A percentile compares a stretch with the other conserved stretches of the same genome.
Conservation (phyloP, 2,329 filamentous ascomycete species). For the Talaromyces sp. region DNA sequence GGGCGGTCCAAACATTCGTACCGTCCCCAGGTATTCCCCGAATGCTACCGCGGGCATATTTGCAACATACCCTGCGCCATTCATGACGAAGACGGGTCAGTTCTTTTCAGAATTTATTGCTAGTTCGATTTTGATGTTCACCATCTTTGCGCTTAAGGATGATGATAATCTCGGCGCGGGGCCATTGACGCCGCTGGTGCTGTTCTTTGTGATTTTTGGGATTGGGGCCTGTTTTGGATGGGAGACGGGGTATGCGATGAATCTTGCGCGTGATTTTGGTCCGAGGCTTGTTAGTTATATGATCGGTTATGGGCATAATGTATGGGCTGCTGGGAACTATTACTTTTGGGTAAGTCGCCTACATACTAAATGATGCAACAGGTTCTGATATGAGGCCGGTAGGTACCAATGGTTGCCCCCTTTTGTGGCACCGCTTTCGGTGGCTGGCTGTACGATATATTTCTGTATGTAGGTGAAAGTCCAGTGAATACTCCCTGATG, state of each 20-base stretch:
- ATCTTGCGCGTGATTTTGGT: slow-evolving; percentile 70
- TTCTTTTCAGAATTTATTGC: slow-evolving; percentile 73
- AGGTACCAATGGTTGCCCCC: slow-evolving; percentile 71
- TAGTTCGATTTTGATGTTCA: slow-evolving; percentile 66
- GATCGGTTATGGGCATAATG: slow-evolving; percentile 65
- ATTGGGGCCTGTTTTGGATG: slow-evolving; percentile 72
- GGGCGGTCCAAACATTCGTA: slow-evolving; percentile 58
- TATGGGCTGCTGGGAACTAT: slow-evolving; percentile 66
- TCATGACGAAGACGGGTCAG: slow-evolving; percentile 65
- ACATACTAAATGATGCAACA: neutral
- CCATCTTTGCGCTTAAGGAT: slow-evolving; percentile 66
- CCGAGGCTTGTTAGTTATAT: slow-evolving; percentile 66
- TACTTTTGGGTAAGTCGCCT: slow-evolving; percentile 66
- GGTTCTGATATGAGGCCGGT: neutral
- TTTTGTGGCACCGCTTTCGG: slow-evolving; percentile 65
- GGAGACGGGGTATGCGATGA: slow-evolving; percentile 76
- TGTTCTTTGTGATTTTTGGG: slow-evolving; percentile 73
- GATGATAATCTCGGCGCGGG: slow-evolving; percentile 53
- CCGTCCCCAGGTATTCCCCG: slow-evolving; percentile 55
- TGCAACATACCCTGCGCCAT: slow-evolving; percentile 64
- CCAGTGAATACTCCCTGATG: slow-evolving; percentile 67
- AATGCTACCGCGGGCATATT: slow-evolving; percentile 69
- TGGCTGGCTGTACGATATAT: slow-evolving; percentile 65
- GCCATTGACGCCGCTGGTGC: slow-evolving; percentile 56
- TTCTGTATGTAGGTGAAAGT: slow-evolving; percentile 68